Base-by-base conservation (phyloP, 768 basidiomycete genomes). In the Hebeloma cylindrosporum region DNA sequence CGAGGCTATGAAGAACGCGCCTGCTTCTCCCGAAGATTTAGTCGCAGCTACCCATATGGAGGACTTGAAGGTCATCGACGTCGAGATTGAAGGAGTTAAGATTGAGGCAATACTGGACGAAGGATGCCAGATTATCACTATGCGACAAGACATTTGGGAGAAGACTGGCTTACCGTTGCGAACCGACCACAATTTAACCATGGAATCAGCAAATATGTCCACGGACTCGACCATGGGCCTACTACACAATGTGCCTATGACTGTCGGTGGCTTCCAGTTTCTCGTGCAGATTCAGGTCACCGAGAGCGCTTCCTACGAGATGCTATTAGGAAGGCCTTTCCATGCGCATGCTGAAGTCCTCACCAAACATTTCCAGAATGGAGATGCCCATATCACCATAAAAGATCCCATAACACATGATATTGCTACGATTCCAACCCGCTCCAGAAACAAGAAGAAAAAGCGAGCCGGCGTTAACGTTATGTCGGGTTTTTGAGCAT, bases 251-350 rank as follows among this genome's bases (percentile, higher is more conserved):
- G 36, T 60, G 13, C 33, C 32, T 11, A 42, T 57, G 10, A 21
- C 26, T 7, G 43, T 57, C 6, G 53, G 58, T 1, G 40, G 46
- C 2, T 43, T 43, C 4, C 27, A 31, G 3, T 53, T 62, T 13
- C 57, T 53, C 17, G 26, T 62, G 0, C 60, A 62, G 20, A 51
- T 42, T 2, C 56, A 62, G 18, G 54, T 62, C 1, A 34, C 60
- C 17, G 42, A 56, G 5, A 31, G 50, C 17, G 55, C 51, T 3
- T 46, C 57, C 0, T 62, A 59, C 18, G 48, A 60, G n/a, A 26
- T 62, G 20, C 47, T 62, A 0, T 40, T 62, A 0, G 55, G 59
- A 7, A 43, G 48, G 5, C 57, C 59, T 0, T 62, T 62, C 47
- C 45, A 51, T 14, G 43, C 44, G 3, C 46, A 55, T 9, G 42